phyloP scores from a whole-genome alignment of 1,284 basidiomycete genomes.

The Sanghuangporus weigelae region DNA sequence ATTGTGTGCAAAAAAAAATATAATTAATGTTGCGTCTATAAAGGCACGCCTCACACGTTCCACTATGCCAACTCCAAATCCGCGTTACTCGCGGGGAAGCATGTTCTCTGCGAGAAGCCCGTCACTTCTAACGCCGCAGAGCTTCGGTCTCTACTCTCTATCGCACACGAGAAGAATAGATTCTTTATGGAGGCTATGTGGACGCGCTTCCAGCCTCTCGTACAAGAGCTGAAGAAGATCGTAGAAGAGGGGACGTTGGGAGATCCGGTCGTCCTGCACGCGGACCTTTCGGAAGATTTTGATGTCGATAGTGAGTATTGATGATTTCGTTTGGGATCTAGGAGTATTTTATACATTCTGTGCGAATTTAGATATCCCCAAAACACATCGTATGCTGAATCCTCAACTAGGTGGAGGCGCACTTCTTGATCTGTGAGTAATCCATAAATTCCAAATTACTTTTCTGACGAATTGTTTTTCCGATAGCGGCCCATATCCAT shows the following conservation, averaged over 20 bases:
- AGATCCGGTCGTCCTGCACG: conserved; percentile 56
- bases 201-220: conserved; percentile 75
- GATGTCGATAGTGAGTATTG: conserved; percentile 57
- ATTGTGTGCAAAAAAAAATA: neutral
- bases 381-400: conserved; percentile 73
- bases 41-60: conserved; percentile 81
- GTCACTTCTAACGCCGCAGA: conserved; percentile 64
- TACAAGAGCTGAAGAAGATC: conserved; percentile 58
- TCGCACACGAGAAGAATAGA: conserved; percentile 71
- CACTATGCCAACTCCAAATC: conserved; percentile 79
- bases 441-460: neutral
- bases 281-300: conserved; percentile 73
- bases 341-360: neutral
- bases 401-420: conserved; percentile 82
- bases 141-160: conserved; percentile 57
- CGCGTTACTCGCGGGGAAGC: conserved; percentile 76
- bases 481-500: conserved; percentile 72
- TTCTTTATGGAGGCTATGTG: conserved; percentile 90
- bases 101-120: conserved; percentile 85
- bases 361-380: conserved; percentile 48
- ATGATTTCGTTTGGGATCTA: neutral
- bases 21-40: conserved; percentile 6
- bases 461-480: conserved; percentile 4
- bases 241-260: conserved; percentile 59
- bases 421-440: conserved; percentile 71